Conservation (phyloP, 352 stramenopile genomes). For the Pythium volutum region DNA sequence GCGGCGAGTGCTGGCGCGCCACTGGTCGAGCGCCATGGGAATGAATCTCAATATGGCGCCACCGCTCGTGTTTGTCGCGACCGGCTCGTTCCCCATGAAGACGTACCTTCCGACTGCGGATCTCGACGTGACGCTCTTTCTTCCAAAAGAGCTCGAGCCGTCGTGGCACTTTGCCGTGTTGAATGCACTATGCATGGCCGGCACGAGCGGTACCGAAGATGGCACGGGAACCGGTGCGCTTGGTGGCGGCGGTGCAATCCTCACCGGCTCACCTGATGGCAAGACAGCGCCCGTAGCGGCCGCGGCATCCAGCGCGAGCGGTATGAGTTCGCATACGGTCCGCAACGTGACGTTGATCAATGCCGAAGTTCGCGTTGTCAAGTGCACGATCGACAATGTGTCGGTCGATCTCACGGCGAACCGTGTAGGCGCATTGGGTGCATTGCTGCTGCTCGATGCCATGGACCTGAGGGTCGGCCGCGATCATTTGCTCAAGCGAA, state of each 20-base stretch:
- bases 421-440: slow-evolving; percentile 71
- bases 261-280: slow-evolving; percentile 27
- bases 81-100: slow-evolving; percentile 87
- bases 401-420: slow-evolving; percentile 88
- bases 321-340: slow-evolving; percentile 40
- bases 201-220: slow-evolving; percentile 29
- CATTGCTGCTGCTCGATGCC: slow-evolving; percentile 80
- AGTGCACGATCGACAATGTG: slow-evolving; percentile 91
- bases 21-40: slow-evolving; percentile 24
- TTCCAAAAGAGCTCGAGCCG: slow-evolving; percentile 74
- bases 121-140: slow-evolving; percentile 78
- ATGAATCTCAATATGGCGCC: slow-evolving; percentile 29
- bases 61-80: slow-evolving; percentile 62
- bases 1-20: slow-evolving; percentile 50
- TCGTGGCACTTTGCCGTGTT: slow-evolving; percentile 87
- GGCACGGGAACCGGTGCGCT: slow-evolving; percentile 1
- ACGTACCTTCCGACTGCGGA: slow-evolving; percentile 88
- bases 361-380: slow-evolving; percentile 84
- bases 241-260: not conserved
- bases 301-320: not conserved
- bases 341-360: slow-evolving; percentile 91
- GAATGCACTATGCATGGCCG: slow-evolving; percentile 76
- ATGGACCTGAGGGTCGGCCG: slow-evolving; percentile 74
- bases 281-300: not conserved
- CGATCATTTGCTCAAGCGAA: slow-evolving; percentile 87